A percentile compares a stretch with the other conserved stretches of the same genome.
Evolutionary conservation across 352 stramenopile species (phyloP).

Genomic region (Globisporangium abappressorium): DNA sequence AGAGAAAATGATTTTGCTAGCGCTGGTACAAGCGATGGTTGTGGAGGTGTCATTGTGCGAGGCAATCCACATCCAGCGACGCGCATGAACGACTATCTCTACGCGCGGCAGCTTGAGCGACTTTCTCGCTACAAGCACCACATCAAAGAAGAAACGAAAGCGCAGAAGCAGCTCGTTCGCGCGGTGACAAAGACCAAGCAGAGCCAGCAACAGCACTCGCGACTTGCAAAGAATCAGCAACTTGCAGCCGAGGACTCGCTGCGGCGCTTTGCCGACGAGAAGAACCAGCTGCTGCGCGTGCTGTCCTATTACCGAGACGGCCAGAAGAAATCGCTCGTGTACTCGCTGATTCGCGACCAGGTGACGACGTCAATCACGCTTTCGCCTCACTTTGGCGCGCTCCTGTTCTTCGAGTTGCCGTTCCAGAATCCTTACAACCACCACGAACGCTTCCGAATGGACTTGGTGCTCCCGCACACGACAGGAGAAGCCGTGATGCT

Average conservation of each 20-base stretch:
- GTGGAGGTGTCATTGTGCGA: slow-evolving; percentile 11
- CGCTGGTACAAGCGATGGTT: not conserved
- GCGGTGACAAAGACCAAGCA: slow-evolving; percentile 34
- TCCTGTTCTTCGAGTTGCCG: slow-evolving; percentile 88
- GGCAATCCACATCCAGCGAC: slow-evolving; percentile 11
- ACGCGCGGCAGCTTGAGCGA: slow-evolving; percentile 77
- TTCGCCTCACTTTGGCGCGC: slow-evolving; percentile 71
- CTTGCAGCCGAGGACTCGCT: slow-evolving; percentile 29
- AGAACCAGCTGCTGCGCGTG: slow-evolving; percentile 85
- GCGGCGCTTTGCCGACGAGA: slow-evolving; percentile 58
- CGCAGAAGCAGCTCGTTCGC: slow-evolving; percentile 58
- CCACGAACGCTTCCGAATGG: slow-evolving; percentile 89
- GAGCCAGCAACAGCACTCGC: slow-evolving; percentile 24
- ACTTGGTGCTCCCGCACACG: slow-evolving; percentile 48
- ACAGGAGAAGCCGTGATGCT: slow-evolving; percentile 32
- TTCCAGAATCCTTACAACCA: slow-evolving; percentile 91
- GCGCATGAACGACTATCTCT: slow-evolving; percentile 72
- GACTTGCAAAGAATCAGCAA: slow-evolving; percentile 16
- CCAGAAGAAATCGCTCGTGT: slow-evolving; percentile 92
- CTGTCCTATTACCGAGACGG: slow-evolving; percentile 92
- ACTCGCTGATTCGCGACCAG: slow-evolving; percentile 85
- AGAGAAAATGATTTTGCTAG: slow-evolving; percentile 21
- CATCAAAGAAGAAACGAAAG: slow-evolving; percentile 39
- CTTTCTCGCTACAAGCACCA: slow-evolving; percentile 67
- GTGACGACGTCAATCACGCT: slow-evolving; percentile 84